Evolutionary conservation across 345 rosid genomes (phyloP).

Genomic region (Camelina sativa): DNA sequence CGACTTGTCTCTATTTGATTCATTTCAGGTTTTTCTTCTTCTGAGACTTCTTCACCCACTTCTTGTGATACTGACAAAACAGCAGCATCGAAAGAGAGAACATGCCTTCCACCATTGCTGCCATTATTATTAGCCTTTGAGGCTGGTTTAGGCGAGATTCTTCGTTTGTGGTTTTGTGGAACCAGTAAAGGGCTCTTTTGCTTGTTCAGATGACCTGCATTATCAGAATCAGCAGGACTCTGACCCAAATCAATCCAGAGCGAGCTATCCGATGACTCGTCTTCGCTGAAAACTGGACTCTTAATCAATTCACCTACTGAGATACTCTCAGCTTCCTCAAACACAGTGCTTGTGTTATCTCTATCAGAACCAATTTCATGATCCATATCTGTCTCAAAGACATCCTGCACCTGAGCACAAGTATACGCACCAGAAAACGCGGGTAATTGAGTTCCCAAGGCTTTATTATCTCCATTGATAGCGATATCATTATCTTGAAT

Average conservation of each 20-base stretch:
- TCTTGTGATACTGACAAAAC: conserved; percentile 89
- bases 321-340: conserved; percentile 90
- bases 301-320: conserved; percentile 97
- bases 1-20: conserved; percentile 36
- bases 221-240: conserved; percentile 82
- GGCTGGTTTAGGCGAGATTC: conserved; percentile 65
- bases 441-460: conserved; percentile 75
- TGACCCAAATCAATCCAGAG: conserved; percentile 97
- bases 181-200: conserved; percentile 64
- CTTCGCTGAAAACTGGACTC: conserved; percentile 97
- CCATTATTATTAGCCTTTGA: conserved; percentile 62
- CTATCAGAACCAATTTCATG: conserved; percentile 81
- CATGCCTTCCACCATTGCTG: conserved; percentile 64
- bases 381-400: conserved; percentile 85
- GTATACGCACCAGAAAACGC: conserved; percentile 95
- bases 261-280: conserved; percentile 87
- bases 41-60: conserved; percentile 59
- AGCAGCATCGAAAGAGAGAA: conserved; percentile 93
- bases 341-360: conserved; percentile 86
- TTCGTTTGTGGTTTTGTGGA: conserved; percentile 64
- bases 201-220: conserved; percentile 57
- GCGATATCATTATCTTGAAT: conserved; percentile 60
- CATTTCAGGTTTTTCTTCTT: conserved; percentile 52
- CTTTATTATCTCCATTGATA: conserved; percentile 62
- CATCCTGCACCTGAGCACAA: conserved; percentile 92